Evolutionary conservation across 164 flowering plant genomes (phyloP), one percentile per base, ranked within the genome.

Genomic region (Aristolochia californica): DNA sequence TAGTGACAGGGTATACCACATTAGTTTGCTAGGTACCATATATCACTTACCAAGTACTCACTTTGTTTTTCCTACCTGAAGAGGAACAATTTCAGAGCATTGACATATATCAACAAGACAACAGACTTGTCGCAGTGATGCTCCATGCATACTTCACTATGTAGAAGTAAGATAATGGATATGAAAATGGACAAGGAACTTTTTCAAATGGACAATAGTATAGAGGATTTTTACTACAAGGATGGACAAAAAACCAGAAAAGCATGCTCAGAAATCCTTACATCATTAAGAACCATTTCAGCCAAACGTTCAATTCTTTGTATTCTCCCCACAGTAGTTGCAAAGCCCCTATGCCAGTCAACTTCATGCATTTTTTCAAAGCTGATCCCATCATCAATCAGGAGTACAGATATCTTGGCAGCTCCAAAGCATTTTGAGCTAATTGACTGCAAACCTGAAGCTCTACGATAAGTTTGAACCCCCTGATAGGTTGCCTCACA

Each of bases 301-400:
- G 98, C 96, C 27, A 88, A 60, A 5, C 53, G 69, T 71, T 93
- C 97, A 62, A 93, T 87, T 60, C 97, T 75, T 45, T 85, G 65
- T 30, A 93, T 67, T 61, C 96, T 76, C 59, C 83, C 78, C 60
- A 84, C 84, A 74, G 62, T 28, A 21, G 94, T 87, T 16, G 65
- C 80, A 63, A 70, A 75, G 28, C 52, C 66, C 62, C 53, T 67
- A 53, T 85, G 97, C 95, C 94, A 88, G 13, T 77, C 81, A 57
- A 93, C 51, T 50, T 78, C 87, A 43, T 68, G 75, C 81, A 55
- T 83, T 63, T 83, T 83, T 64, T 89, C 95, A 23, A 83, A 61
- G 59, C 68, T 70, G 51, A 93, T 24, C 45, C 97, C 97, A 79
- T 93, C 98, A 69, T 93, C 98, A 68, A 93, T 78, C 43, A 88